Evolutionary conservation across 2,329 filamentous ascomycete species (phyloP).

Genomic region (Pyrenophora graminea): DNA sequence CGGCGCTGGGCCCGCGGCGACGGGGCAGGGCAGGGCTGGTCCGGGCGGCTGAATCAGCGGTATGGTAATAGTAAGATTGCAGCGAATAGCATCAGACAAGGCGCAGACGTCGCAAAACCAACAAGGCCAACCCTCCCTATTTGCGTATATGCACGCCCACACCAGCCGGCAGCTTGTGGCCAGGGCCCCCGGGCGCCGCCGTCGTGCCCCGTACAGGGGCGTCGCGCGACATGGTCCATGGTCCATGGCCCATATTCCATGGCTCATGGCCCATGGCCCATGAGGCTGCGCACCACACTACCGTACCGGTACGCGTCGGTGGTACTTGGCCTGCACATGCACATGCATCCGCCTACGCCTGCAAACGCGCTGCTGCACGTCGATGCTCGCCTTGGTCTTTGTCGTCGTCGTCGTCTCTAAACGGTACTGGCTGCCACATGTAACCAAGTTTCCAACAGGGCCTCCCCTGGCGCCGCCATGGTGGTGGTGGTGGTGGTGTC

Average conservation of each 20-base stretch:
- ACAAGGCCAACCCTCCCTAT: constrained; percentile 29
- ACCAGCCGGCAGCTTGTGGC: constrained; percentile 18
- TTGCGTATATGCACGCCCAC: constrained; percentile 12
- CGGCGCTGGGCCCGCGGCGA: constrained; percentile 19
- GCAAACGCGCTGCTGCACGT: neutral
- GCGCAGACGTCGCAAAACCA: constrained; percentile 17
- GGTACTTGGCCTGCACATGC: constrained; percentile 20
- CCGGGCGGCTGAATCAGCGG: constrained; percentile 6
- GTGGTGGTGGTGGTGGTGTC: neutral
- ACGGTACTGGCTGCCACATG: constrained; percentile 13
- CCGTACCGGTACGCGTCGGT: neutral
- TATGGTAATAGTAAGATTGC: constrained; percentile 27
- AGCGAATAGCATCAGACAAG: constrained; percentile 20
- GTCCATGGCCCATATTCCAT: neutral
- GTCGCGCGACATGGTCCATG: constrained; percentile 18
- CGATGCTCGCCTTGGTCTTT: neutral
- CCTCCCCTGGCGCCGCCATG: constrained; percentile 9
- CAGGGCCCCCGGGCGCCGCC: constrained; percentile 20
- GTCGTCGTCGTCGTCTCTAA: neutral
- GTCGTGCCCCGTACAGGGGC: constrained; percentile 22
- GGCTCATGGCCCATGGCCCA: neutral
- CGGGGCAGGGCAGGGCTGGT: neutral
- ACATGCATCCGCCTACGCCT: constrained; percentile 12
- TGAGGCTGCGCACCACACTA: constrained; percentile 17
- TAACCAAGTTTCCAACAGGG: constrained; percentile 16